Base-by-base conservation (phyloP, 2,329 filamentous ascomycete genomes). In the Fusarium mexicanum region DNA sequence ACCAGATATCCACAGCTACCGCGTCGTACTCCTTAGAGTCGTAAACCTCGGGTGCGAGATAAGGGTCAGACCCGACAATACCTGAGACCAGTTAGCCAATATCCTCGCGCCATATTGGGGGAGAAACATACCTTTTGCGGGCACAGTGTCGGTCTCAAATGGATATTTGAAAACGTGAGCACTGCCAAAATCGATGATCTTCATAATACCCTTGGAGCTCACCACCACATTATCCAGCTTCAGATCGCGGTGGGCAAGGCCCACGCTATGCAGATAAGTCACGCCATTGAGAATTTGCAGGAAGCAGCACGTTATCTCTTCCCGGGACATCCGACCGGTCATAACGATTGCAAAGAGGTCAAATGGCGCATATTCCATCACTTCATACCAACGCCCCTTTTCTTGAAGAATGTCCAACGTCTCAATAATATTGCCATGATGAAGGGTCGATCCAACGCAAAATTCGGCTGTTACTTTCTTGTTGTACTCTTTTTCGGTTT, bases 391-490 rank as follows among this genome's bases (percentile, higher is more conserved):
- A 74, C 93, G 95, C 58, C 91, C 91, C 83, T 96, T 96, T 84
- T 99, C 96, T 76, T 97, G 94, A 17, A 99, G 91, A 72, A 99
- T 97, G 82, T 99, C 96, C 75, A 99, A 89, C 2, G 96, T 98
- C 83, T 99, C 96, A 78, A 99, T 98, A 76, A 99, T 95, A 81
- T 99, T 99, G 78, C 96, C 96, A 79, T 99, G 96, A 79, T 98
- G 96, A 43, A 99, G 86, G 0, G 96, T 98, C 6, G 96, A 98
- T 18, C 96, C 96, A 76, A 99, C 96, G 81, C 96, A 99, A 83
- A 99, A 99, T 80, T 99, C 96, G 6, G 96, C 96, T 2, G 96
- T 99, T 53, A 99, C 91, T 82, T 99, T 99, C 84, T 99, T 99
- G 76, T 95, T 94, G 80, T 99, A 99, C 76, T 98, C 96, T 79